Conservation (phyloP, 371 early-diverging fungal genomes). For the Apophysomyces ossiformis region DNA sequence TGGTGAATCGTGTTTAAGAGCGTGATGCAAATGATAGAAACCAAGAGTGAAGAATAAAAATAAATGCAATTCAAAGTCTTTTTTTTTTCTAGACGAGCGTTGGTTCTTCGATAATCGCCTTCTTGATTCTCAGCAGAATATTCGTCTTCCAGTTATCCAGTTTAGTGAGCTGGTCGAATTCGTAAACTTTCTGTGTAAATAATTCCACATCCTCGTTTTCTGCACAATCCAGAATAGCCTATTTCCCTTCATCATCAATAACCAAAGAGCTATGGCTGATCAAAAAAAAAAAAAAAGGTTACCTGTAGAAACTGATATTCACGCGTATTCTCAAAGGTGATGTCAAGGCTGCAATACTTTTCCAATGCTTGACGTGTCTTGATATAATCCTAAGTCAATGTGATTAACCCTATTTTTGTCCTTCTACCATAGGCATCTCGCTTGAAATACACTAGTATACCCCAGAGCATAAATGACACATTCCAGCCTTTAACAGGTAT, state of each 20-base stretch:
- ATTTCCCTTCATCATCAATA: not conserved
- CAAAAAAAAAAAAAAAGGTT: not conserved
- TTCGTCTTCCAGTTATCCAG: slow-evolving; percentile 96
- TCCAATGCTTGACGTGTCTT: slow-evolving; percentile 74
- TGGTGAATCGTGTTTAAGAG: no score
- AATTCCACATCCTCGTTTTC: slow-evolving; percentile 80
- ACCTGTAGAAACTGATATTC: slow-evolving; percentile 86
- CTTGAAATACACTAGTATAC: slow-evolving; percentile 35
- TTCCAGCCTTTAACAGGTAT: slow-evolving; percentile 92
- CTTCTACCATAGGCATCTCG: not conserved
- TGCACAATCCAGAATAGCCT: slow-evolving; percentile 75
- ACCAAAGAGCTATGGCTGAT: not conserved
- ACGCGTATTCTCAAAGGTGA: slow-evolving; percentile 81
- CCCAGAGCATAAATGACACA: slow-evolving; percentile 81
- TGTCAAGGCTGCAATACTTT: slow-evolving; percentile 85
- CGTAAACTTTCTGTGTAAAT: slow-evolving; percentile 81
- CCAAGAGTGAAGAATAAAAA: no score
- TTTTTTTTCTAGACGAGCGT: slow-evolving; percentile 36
- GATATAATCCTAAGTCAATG: slow-evolving; percentile 65
- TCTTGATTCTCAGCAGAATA: slow-evolving; percentile 88
- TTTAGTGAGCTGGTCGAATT: slow-evolving; percentile 86
- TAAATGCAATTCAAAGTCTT: no score
- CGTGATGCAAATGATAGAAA: no score
- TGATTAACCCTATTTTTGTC: not conserved
- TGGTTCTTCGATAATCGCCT: slow-evolving; percentile 72